Base-by-base conservation (phyloP, 2,329 filamentous ascomycete species). In the Aspergillus unguis region DNA sequence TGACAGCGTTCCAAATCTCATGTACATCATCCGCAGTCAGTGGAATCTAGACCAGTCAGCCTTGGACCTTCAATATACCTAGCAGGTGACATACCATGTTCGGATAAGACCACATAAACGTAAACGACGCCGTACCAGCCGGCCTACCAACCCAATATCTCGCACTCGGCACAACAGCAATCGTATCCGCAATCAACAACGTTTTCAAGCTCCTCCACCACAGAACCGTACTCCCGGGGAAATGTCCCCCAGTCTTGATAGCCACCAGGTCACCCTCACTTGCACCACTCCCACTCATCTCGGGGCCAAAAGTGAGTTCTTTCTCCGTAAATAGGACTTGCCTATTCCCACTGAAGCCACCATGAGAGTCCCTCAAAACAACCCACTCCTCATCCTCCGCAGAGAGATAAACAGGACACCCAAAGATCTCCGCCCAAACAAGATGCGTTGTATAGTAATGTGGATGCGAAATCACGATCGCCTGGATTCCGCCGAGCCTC, bases 391-490 rank as follows among this genome's bases (percentile, higher is more conserved):
- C 69, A 68, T 95, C 90, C 53, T 87, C 85, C 5, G 69, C 69
- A 0, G 85, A 77, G 1, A 90, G 64, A 62, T 88, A 92, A 1
- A 94, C 83, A 0, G 84, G 84, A 61, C 88, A 91, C 4, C 71
- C 60, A 60, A 94, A 92, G 0, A 78, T 77, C 41, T 75, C 66
- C 0, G 86, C 85, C 89, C 90, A 95, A 59, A 86, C 82, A 0
- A 88, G 69, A 67, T 90, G 86, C 3, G 88, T 87, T 10, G 84
- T 85, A 71, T 89, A 94, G 71, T 88, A 95, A 67, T 95, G 90
- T 48, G 90, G 90, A 70, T 95, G 88, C 8, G 81, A 85, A 57
- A 92, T 89, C 59, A 84, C 84, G 42, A 94, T 91, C 0, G 85
- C 88, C 32, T 75, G 74, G 9, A 95, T 64, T 0, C 87, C 87